Evolutionary conservation across 148 eudicot species (phyloP).

Genomic region (Arbutus unedo): DNA sequence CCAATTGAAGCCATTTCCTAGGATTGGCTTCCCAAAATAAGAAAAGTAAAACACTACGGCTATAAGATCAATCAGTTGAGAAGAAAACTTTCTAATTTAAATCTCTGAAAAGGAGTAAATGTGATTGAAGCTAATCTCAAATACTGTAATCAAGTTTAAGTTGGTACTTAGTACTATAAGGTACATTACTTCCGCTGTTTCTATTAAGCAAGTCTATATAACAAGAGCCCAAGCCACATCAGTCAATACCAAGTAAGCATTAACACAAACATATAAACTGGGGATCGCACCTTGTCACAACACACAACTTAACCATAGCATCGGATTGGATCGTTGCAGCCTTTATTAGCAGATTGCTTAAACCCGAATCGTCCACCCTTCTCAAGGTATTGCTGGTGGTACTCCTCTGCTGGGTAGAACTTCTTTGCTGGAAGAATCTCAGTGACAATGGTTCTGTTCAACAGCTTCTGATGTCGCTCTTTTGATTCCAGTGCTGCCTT

Average conservation of each 20-base stretch:
- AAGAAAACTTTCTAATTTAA: background rate
- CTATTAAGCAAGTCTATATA: background rate
- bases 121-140: background rate
- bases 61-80: background rate
- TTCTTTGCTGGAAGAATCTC: conserved; percentile 82
- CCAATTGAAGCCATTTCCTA: background rate
- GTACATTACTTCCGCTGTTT: background rate
- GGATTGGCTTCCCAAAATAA: background rate
- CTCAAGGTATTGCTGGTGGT: conserved; percentile 87
- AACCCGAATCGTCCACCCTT: conserved; percentile 81
- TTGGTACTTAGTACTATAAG: background rate
- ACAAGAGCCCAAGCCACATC: background rate
- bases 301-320: conserved; percentile 60
- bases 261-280: background rate
- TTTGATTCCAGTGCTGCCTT: conserved; percentile 62
- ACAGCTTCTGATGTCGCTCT: conserved; percentile 54
- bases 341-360: conserved; percentile 64
- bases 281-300: background rate
- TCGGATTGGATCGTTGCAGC: conserved; percentile 88
- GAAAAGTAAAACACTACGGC: background rate
- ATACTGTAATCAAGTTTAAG: background rate
- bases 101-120: background rate
- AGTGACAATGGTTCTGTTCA: conserved; percentile 66
- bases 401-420: conserved; percentile 80
- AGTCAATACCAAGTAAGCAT: background rate